These are phyloP conservation scores for Talaromyces pinophilus DNA, from an alignment of 2,329 filamentous ascomycete genomes.

Conservation along the genomic window DNA sequence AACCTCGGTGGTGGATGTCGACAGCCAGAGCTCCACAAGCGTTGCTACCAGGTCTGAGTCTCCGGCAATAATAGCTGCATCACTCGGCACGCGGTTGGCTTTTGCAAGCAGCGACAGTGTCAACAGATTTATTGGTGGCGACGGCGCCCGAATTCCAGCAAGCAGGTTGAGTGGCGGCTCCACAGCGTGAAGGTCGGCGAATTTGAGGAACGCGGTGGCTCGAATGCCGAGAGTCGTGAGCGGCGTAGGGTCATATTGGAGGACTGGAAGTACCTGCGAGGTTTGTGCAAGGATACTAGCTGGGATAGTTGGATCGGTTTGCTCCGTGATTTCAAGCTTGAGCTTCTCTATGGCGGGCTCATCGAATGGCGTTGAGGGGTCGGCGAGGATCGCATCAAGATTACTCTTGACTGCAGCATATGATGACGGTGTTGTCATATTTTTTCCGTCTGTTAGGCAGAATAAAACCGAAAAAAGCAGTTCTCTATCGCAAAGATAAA, in stretches of 20 bases:
- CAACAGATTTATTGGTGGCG: conserved; percentile 57
- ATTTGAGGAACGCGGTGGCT: conserved; percentile 52
- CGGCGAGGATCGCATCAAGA: conserved; percentile 46
- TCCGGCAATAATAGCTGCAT: conserved; percentile 61
- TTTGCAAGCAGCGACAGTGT: conserved; percentile 60
- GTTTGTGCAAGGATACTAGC: conserved; percentile 49
- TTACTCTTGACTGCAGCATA: conserved; percentile 44
- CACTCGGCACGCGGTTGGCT: conserved; percentile 52
- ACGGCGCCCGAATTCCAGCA: conserved; percentile 55
- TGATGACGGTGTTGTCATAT: conserved; percentile 37
- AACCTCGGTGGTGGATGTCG: conserved; percentile 56
- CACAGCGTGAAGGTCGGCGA: conserved; percentile 51
- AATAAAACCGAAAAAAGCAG: not conserved
- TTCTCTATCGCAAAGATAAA: not conserved
- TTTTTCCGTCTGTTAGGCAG: not conserved
- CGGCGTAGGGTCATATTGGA: conserved; percentile 61
- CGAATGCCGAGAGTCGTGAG: conserved; percentile 56
- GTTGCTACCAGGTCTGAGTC: conserved; percentile 57
- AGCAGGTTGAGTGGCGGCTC: conserved; percentile 56
- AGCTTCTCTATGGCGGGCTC: conserved; percentile 53
- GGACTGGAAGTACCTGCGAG: conserved; percentile 52
- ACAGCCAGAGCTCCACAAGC: conserved; percentile 61
- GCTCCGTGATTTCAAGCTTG: conserved; percentile 46
- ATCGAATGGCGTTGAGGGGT: conserved; percentile 51
- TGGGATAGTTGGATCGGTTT: conserved; percentile 40